Conservation (phyloP, 2,329 filamentous ascomycete genomes). For the Podosphaera leucotricha region DNA sequence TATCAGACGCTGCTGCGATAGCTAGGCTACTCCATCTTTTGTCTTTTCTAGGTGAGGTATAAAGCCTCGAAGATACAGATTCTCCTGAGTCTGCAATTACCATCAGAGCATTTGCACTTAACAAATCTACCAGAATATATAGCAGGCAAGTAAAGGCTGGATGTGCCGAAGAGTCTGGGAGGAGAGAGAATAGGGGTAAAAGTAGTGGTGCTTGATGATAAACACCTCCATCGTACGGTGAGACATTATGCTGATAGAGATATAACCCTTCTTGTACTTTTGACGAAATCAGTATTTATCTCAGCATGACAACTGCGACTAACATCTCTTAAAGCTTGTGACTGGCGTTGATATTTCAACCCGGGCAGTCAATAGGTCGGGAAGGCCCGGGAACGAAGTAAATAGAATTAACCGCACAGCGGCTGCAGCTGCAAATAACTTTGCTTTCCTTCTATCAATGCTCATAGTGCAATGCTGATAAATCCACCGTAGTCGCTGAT, state of each 20-base stretch:
- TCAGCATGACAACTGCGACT: conserved; percentile 16
- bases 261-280: conserved; percentile 94
- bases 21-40: conserved; percentile 52
- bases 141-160: conserved; percentile 57
- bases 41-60: conserved; percentile 53
- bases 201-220: conserved; percentile 67
- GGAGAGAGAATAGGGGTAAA: conserved; percentile 70
- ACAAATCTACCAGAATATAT: conserved; percentile 58
- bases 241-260: conserved; percentile 87
- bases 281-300: conserved; percentile 4
- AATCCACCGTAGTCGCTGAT: too few relatives aligned
- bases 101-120: conserved; percentile 58
- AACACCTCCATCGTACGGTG: conserved; percentile 85
- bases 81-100: conserved; percentile 64
- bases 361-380: conserved; percentile 65
- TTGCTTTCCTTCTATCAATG: conserved; percentile 32
- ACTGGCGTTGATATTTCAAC: conserved; percentile 95
- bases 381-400: conserved; percentile 57
- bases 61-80: conserved; percentile 47
- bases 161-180: conserved; percentile 44
- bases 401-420: conserved; percentile 61
- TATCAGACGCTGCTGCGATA: conserved; percentile 51
- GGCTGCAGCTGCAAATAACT: conserved; percentile 54
- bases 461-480: conserved; percentile 23
- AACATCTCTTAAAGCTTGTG: conserved; percentile 93